Base-by-base conservation (phyloP, 1,284 basidiomycete genomes). In the Malassezia pachydermatis region DNA sequence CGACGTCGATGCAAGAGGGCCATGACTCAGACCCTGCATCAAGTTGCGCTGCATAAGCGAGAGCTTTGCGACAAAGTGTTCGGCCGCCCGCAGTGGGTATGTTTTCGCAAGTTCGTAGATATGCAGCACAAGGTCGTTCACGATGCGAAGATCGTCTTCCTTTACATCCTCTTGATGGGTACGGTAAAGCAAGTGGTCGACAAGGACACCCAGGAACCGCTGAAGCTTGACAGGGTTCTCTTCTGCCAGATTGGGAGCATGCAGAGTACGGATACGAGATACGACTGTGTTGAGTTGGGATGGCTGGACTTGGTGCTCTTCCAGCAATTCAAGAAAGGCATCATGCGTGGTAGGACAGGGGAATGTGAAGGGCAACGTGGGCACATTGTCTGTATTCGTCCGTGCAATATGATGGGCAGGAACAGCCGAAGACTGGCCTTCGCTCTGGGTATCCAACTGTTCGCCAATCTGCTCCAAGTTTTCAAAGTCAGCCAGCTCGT, bases 31-130 rank as follows among this genome's bases (percentile, higher is more conserved):
- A 5, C 89, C 90, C 5, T 82, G 81, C 48, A 81, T 81, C 41
- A 98, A 80, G 71, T 96, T 96, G 75, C 89, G 89, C 72, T 96
- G 84, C 87, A 96, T 94, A 9, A 95, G 73, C 0, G 78, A 75
- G 37, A 98, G 78, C 73, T 96, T 96, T 41, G 79, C 75, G 51
- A 85, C 80, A 72, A 90, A 89, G 65, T 83, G 79, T 41, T 81
- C 78, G 0, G 90, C 86, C 4, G 83, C 79, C 35, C 82, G 79
- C 45, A 84, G 78, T 0, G 92, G 87, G 73, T 90, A 92, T 17
- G 82, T 76, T 62, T 82, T 81, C 25, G 84, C 81, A 35, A 98
- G 80, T 11, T 84, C 78, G 57, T 79, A 80, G 45, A 98, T 76
- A 60, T 94, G 89, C 5, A 86, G 83, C n/a, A 85, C 73, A 32